A percentile compares a stretch with the other conserved stretches of the same genome.
Conservation (phyloP, 2,329 filamentous ascomycete species). For the Ascomycota sp. region DNA sequence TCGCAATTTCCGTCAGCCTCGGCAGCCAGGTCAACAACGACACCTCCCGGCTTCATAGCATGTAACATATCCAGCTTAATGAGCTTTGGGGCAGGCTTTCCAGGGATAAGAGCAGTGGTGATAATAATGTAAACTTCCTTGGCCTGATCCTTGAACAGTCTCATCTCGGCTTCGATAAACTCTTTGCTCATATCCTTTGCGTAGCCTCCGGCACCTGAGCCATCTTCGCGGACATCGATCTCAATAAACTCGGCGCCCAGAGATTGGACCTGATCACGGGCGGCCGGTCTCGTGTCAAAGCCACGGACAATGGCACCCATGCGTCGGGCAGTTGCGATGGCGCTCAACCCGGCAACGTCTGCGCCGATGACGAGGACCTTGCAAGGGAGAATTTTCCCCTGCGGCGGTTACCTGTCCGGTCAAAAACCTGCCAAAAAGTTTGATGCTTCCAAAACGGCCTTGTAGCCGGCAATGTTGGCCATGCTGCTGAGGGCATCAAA, state of each 20-base stretch:
- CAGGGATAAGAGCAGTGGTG: constrained; percentile 80
- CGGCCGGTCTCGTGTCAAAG: constrained; percentile 79
- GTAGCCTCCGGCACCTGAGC: constrained; percentile 67
- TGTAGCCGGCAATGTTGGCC: constrained; percentile 90
- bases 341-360: constrained; percentile 72
- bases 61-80: constrained; percentile 64
- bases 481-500: constrained; percentile 83
- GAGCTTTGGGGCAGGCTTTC: constrained; percentile 61
- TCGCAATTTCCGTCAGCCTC: constrained; percentile 82
- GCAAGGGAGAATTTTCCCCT: constrained; percentile 72
- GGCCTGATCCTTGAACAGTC: constrained; percentile 72
- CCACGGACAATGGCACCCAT: constrained; percentile 79
- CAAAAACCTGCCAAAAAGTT: constrained; percentile 75
- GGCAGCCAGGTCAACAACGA: constrained; percentile 72
- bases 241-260: constrained; percentile 80
- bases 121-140: constrained; percentile 82
- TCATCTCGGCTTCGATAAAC: constrained; percentile 86
- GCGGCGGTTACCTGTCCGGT: constrained; percentile 82
- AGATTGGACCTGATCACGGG: constrained; percentile 75
- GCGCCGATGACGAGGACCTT: constrained; percentile 83
- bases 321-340: constrained; percentile 68
- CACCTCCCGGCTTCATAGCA: constrained; percentile 77
- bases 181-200: constrained; percentile 90
- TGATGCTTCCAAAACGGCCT: constrained; percentile 73
- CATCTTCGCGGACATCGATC: constrained; percentile 68